A percentile compares a stretch with the other conserved stretches of the same genome.
Conservation (phyloP, 306 rosid species). For the Gleditsia sinensis region DNA sequence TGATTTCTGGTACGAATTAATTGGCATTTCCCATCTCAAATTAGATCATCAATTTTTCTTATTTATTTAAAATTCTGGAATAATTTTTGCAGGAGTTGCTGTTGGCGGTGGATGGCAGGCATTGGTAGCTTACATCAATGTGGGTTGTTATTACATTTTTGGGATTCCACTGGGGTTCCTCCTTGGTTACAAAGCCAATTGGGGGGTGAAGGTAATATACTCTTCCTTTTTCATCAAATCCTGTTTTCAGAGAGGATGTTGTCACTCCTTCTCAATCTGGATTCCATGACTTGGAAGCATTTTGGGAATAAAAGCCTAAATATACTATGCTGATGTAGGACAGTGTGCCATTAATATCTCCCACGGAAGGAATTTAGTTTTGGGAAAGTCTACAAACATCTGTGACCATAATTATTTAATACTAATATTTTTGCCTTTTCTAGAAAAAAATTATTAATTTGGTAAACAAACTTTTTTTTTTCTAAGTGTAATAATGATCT, state of each 20-base stretch:
- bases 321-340: no score
- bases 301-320: no score
- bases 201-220: slow-evolving; percentile 49
- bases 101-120: slow-evolving; percentile 70
- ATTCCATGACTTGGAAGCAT: no score
- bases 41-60: no score
- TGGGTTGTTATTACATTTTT: slow-evolving; percentile 55
- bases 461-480: background rate
- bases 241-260: background rate
- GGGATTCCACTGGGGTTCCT: slow-evolving; percentile 53
- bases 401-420: no score
- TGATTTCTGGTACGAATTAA: slow-evolving; percentile 48
- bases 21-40: background rate
- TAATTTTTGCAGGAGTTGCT: slow-evolving; percentile 56
- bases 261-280: no score
- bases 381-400: no score
- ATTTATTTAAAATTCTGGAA: background rate
- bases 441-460: background rate
- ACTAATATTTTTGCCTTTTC: no score
- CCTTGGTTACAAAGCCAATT: slow-evolving; percentile 48
- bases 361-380: no score
- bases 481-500: background rate
- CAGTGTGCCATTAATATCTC: no score
- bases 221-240: background rate
- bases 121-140: slow-evolving; percentile 58